Base-by-base conservation (phyloP, 2,329 filamentous ascomycete genomes). In the Neonectria hederae region DNA sequence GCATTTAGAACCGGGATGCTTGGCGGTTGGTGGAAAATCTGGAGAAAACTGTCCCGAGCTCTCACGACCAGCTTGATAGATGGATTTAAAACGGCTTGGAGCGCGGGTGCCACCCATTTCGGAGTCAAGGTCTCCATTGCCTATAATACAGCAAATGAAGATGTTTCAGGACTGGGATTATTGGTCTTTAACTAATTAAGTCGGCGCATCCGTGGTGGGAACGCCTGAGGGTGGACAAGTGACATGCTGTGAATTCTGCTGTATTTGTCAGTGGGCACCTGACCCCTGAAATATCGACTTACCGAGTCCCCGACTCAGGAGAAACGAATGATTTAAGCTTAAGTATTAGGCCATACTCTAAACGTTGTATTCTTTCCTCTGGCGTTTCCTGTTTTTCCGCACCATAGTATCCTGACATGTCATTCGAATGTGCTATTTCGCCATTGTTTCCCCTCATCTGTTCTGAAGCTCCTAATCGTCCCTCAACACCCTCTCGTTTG, bases 21-120 rank as follows among this genome's bases (percentile, higher is more conserved):
- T 14, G 28, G 13, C 11, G 52, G 66, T 68, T 68, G 65, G 66
- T 68, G 65, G 66, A 62, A 68, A 58, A 55, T 65, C 14, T 45
- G 4, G 30, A 17, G 24, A n/a, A 40, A 42, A 8, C 13, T 19
- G 17, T 9, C n/a, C 10, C 19, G 14, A 22, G 22, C 53, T 38
- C 45, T 13, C 55, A 38, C 32, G 10, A 49, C 22, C 42, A 43
- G 28, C 48, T 54, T 59, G 65, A 67, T 65, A 64, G 58, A 45
- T 65, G 40, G 38, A 42, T 59, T 38, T 22, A 45, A 53, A 46
- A 38, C 9, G 1, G 54, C n/a, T 19, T 9, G 19, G 17, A n/a
- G 22, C n/a, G 54, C 54, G 46, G 52, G 45, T 13, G 45, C 30
- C 26, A 51, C 45, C 38, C n/a, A 35, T 22, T 49, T 54, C 30